Evolutionary conservation across 805 yeast species (phyloP), one percentile per base, ranked within the genome.

Genomic region (Suhomyces xylopsoci): DNA sequence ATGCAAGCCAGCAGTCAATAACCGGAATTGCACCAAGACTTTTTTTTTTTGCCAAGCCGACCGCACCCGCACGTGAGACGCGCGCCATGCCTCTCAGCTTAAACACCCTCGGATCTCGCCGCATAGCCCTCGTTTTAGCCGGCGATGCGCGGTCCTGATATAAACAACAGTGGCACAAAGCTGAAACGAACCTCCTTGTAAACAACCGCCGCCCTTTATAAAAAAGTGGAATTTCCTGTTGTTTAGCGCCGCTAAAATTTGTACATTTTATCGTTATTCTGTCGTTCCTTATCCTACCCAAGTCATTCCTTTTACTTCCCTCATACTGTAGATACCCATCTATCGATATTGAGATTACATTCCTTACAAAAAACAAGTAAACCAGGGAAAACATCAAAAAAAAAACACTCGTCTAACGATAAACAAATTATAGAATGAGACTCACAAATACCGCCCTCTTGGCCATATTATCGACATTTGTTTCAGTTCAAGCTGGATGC

Each of bases 381-480:
- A 22, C 5, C 25, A 22, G 25, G 25, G 3, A 6, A 22, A 22
- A 22, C 22, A 20, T 3, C 25, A 22, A 22, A 10, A 15, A 15
- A 7, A 15, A 26, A 26, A 8, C 28, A 10, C 22, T 17, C n/a
- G 41, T 8, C 7, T 15, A 20, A 43, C 3, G 22, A 43, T 28
- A 17, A 28, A 43, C 24, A 32, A 43, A n/a, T 2, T 14, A 49
- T 20, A 41, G 14, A 17, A 67, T 67, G 71, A 64, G 62, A 54
- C 59, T 67, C 57, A 45, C 64, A 48, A 46, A 55, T 42, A 49
- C 66, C n/a, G 57, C 63, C 46, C 52, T 62, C 43, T 50, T 67
- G 42, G 58, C 70, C 17, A 54, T 61, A 25, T 59, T 66, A 20
- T 53, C 66, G 14, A 44, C 63, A 7, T 34, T 65, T 22, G 58